Evolutionary conservation across 345 rosid species (phyloP), one percentile per base, ranked within the genome.

Genomic region (Heritiera littoralis): DNA sequence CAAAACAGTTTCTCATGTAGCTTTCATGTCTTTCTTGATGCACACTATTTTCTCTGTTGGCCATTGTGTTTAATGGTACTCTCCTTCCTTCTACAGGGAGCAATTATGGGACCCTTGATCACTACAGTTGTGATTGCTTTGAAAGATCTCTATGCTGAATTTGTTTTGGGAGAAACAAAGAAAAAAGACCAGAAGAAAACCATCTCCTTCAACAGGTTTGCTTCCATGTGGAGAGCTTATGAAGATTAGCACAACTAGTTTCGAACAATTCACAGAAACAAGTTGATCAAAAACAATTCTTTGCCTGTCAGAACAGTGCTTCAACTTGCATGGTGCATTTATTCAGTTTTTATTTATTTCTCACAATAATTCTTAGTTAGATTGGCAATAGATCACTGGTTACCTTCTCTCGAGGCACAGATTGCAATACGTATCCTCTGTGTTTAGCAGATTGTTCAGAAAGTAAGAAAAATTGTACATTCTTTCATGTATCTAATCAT

Each of bases 61-160:
- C 12, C 38, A 18, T 48, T 32, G 6, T 13, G 13, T 43, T 73
- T 8, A 14, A 32, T 71, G 75, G 14, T 7, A 3, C 7, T 69
- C 14, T 74, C 38, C n/a, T 12, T 67, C 40, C 32, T 66, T 49
- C 69, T 68, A 77, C 88, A 96, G 99, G 98, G 99, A 81, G 99
- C 99, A 43, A 94, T 96, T 66, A 96, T 96, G 98, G 99, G 98
- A 5, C 99, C 99, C 2, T 85, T 96, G 85, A 92, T 96, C 80
- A 94, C 98, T 8, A 96, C 98, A 0, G 97, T 94, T 64, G 89
- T 96, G 80, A 90, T 96, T 15, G 98, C 94, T 15, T 87, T 96
- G 20, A 96, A 96, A 88, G 97, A 96, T 88, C 78, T 96, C 72
- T 96, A 96, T 52, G 89, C 85, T 5, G 99, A 96, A 82, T 94